Evolutionary conservation across 208 protist species (phyloP), one percentile per base, ranked within the genome.

Genomic region (Leishmania martiniquensis): DNA sequence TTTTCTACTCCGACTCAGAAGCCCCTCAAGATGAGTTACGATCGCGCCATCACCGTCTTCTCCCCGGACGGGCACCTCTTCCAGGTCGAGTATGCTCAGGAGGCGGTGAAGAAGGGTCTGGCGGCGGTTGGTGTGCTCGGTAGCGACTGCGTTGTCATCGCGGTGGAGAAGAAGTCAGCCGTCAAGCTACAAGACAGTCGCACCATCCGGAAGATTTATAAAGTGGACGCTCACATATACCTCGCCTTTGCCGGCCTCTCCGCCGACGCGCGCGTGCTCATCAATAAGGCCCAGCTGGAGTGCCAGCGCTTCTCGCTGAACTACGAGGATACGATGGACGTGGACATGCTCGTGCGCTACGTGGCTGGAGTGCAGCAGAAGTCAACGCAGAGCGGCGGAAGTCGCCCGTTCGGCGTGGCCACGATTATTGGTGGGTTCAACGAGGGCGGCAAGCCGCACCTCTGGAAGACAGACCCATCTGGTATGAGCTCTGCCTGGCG

Each of bases 21-120:
- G 49, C 39, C 4, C 52, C 10, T 63, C 60, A 75, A 5, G 29
- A 97, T 97, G 89, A 97, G 95, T 78, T 99, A 99, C 96, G 99
- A 99, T 89, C 95, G 99, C 75, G 99, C 99, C 39, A 98, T 99
- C 76, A 99, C 99, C 70, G 98, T 99, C 59, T 99, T 99, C 88
- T 99, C 98, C 44, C 99, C 99, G n/a, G 99, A 99, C 96, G 99
- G 99, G 34, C 99, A 99, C 80, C 92, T 99, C 15, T 99, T 99
- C 85, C 99, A 99, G 91, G 99, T 99, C 17, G 99, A 99, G 89
- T 99, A 99, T 86, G 99, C 99, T 39, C 90, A 99, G 77, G 99
- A 99, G 86, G 99, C 99, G 34, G 99, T 99, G 12, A 96, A 99
- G 78, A 99, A 99, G 86, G 99, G 96, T 52, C 86, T 96, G 60